Evolutionary conservation across 495 filamentous ascomycete species (phyloP).

Genomic region (Talaromyces nanjingensis): DNA sequence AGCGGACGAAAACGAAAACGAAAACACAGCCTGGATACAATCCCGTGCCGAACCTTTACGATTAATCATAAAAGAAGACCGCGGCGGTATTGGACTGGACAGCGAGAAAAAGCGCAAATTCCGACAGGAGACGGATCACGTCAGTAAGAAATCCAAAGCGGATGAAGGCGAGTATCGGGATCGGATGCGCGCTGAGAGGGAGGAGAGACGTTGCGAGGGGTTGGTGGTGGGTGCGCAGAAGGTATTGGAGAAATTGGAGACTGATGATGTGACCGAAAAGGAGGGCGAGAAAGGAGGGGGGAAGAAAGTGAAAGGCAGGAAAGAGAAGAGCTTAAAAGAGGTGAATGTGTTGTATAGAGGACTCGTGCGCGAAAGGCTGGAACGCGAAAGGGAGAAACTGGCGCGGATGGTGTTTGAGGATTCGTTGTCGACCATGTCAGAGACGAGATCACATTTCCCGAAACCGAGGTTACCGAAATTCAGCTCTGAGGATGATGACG

Average conservation of each 20-base stretch:
- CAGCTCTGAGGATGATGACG: constrained; percentile 47
- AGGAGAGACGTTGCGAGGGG: constrained; percentile 60
- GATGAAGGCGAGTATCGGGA: constrained; percentile 73
- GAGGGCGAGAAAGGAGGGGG: constrained; percentile 15
- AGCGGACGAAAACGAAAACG: not conserved
- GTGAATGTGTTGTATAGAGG: constrained; percentile 78
- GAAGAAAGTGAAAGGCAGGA: constrained; percentile 8
- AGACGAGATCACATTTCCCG: constrained; percentile 25
- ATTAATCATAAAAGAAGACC: constrained; percentile 66
- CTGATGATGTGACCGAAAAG: constrained; percentile 14
- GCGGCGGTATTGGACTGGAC: constrained; percentile 81
- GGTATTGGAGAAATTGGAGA: constrained; percentile 67
- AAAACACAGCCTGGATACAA: constrained; percentile 12
- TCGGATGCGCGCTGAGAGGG: constrained; percentile 61
- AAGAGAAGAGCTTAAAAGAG: constrained; percentile 40
- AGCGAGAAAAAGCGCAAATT: constrained; percentile 77
- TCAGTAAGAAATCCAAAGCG: constrained; percentile 52
- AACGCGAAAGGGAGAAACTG: constrained; percentile 60
- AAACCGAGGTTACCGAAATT: constrained; percentile 44
- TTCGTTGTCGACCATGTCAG: constrained; percentile 44
- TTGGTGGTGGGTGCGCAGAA: constrained; percentile 70
- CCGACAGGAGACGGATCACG: constrained; percentile 50
- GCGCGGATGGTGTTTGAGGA: constrained; percentile 65
- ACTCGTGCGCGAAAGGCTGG: constrained; percentile 58
- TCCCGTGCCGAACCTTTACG: constrained; percentile 58